Percentiles rank a stretch among this genome's conserved stretches.
These are phyloP conservation scores for Solanum chacoense DNA, from an alignment of 305 asterid species.

Conservation along the genomic window DNA sequence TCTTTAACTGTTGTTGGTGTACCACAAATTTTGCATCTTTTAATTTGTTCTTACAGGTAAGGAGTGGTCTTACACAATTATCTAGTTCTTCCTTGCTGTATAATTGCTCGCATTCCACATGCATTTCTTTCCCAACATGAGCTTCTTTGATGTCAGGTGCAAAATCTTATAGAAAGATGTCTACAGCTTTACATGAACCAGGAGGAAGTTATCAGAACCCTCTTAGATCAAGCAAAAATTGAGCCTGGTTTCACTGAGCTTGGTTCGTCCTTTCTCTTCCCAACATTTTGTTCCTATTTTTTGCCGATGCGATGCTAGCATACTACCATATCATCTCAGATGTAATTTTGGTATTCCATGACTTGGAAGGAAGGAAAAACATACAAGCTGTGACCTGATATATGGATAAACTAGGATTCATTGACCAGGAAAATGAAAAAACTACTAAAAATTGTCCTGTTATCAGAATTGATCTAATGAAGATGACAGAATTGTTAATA, in stretches of 20 bases:
- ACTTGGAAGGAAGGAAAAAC: neutral
- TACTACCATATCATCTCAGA: neutral
- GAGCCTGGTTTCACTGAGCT: conserved; percentile 91
- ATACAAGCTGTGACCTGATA: neutral
- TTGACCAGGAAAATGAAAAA: neutral
- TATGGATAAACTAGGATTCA: neutral
- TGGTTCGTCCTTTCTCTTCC: conserved; percentile 21
- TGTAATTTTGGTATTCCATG: neutral
- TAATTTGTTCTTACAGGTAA: neutral
- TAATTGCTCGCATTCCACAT: neutral
- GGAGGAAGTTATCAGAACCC: conserved; percentile 62
- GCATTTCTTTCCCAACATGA: neutral
- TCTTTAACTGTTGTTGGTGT: neutral
- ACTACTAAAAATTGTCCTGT: neutral
- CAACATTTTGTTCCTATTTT: neutral
- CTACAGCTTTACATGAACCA: conserved; percentile 93
- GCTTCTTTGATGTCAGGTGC: conserved; percentile 42
- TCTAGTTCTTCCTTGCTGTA: neutral
- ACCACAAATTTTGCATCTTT: neutral
- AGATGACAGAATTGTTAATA: neutral
- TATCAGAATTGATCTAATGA: neutral
- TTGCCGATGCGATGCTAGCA: neutral
- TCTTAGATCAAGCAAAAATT: conserved; percentile 66
- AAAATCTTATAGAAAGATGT: conserved; percentile 87
- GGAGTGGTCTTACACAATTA: neutral